Evolutionary conservation across 345 rosid genomes (phyloP).

Genomic region (Gossypium anomalum): DNA sequence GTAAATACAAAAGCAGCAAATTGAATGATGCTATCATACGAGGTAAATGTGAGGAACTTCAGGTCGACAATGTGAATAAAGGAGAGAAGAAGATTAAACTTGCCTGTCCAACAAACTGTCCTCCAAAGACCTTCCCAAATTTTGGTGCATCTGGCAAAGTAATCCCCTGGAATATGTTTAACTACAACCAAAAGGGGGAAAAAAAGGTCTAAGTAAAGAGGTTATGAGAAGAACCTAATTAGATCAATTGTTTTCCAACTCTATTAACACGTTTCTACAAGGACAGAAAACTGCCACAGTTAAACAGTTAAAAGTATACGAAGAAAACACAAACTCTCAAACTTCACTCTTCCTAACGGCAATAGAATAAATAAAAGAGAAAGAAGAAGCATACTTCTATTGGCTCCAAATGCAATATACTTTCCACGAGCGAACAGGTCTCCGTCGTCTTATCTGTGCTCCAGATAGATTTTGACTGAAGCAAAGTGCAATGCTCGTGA

Average conservation of each 20-base stretch:
- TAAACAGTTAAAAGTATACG: background rate
- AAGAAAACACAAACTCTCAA: background rate
- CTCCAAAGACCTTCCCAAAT: constrained; percentile 93
- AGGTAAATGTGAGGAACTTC: background rate
- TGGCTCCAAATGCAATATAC: constrained; percentile 81
- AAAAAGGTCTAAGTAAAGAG: background rate
- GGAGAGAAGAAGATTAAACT: constrained; percentile 11
- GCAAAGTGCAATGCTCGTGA: constrained; percentile 51
- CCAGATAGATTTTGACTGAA: constrained; percentile 84
- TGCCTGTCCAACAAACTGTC: constrained; percentile 94
- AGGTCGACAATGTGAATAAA: background rate
- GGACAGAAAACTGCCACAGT: background rate
- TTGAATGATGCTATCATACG: background rate
- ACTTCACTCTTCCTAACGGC: background rate
- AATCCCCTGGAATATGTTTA: constrained; percentile 76
- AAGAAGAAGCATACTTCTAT: constrained; percentile 53
- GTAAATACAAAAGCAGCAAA: background rate
- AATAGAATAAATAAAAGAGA: background rate
- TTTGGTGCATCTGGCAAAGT: constrained; percentile 85
- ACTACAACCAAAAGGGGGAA: constrained; percentile 37
- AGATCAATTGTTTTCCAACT: background rate
- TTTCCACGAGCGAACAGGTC: constrained; percentile 63
- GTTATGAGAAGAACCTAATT: constrained; percentile 3
- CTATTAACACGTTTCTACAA: background rate
- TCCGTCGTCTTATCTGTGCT: constrained; percentile 58